Evolutionary conservation across 352 stramenopile genomes (phyloP).

Genomic region (Phytopythium sindhum): DNA sequence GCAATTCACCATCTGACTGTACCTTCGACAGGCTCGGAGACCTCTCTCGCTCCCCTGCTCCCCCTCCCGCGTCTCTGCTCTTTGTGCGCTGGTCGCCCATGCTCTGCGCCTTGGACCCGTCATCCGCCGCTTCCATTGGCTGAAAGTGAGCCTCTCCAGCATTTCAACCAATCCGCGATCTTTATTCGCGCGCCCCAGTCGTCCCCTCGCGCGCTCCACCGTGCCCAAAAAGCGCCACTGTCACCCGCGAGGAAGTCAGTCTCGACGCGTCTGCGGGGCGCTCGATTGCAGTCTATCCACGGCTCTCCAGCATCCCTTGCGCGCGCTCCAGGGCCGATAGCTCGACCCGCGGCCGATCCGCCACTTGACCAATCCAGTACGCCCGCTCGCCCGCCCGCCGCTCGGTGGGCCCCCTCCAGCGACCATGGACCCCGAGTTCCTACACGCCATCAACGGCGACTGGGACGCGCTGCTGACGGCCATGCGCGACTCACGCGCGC

Average conservation of each 20-base stretch:
- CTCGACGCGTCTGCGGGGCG: neutral
- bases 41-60: no score
- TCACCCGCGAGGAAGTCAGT: constrained; percentile 3
- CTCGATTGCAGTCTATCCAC: neutral
- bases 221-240: neutral
- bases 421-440: constrained; percentile 68
- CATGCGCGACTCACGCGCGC: constrained; percentile 57
- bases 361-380: constrained; percentile 6
- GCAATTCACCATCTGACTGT: no score
- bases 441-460: constrained; percentile 78
- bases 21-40: no score
- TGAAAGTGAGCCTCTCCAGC: neutral
- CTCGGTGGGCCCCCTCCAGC: neutral
- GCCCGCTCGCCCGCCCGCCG: neutral
- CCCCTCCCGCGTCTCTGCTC: no score
- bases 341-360: constrained; percentile 9
- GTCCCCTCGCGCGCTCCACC: neutral
- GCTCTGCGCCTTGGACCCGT: neutral
- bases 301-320: neutral
- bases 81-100: neutral
- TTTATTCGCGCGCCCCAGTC: neutral
- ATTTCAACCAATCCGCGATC: constrained; percentile 4
- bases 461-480: constrained; percentile 66
- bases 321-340: neutral
- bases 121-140: neutral